phyloP scores from a whole-genome alignment of 2,329 filamentous ascomycete species.

The Botrytis paeoniae region DNA sequence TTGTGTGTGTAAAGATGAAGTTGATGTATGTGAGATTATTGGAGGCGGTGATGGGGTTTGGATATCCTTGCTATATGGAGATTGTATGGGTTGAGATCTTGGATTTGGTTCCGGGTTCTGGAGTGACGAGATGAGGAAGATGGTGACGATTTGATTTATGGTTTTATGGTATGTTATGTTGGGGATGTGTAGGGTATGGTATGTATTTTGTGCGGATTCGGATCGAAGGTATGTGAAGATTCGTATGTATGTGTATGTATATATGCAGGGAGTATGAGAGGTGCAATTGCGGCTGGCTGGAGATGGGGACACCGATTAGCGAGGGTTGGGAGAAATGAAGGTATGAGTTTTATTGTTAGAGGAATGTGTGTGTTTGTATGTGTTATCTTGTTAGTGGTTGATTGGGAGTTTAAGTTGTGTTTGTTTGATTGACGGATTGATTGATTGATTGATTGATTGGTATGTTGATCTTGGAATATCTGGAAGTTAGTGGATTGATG shows the following conservation, averaged over 20 bases:
- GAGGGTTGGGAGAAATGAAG: neutral
- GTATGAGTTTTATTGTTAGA: neutral
- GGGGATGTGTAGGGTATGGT: no score
- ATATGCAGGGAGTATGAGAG: neutral
- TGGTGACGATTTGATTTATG: neutral
- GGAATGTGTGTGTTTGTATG: neutral
- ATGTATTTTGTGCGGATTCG: neutral
- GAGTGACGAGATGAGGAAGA: neutral
- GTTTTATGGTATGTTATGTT: no score
- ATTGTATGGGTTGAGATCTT: no score
- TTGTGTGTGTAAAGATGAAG: neutral
- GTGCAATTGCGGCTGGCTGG: neutral
- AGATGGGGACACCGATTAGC: neutral
- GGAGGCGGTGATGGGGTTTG: neutral
- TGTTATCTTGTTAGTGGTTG: neutral
- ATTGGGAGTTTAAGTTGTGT: neutral
- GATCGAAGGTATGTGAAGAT: no score
- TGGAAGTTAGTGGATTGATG: neutral
- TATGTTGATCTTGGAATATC: neutral
- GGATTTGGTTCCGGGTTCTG: no score
- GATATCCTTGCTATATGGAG: no score
- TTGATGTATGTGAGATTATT: neutral
- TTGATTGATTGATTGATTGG: neutral
- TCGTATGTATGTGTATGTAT: neutral
- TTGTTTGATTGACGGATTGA: neutral